A percentile compares a stretch with the other conserved stretches of the same genome.
These are phyloP conservation scores for Pseudoturritis turrita DNA, from an alignment of 345 rosid species.

Conservation along the genomic window DNA sequence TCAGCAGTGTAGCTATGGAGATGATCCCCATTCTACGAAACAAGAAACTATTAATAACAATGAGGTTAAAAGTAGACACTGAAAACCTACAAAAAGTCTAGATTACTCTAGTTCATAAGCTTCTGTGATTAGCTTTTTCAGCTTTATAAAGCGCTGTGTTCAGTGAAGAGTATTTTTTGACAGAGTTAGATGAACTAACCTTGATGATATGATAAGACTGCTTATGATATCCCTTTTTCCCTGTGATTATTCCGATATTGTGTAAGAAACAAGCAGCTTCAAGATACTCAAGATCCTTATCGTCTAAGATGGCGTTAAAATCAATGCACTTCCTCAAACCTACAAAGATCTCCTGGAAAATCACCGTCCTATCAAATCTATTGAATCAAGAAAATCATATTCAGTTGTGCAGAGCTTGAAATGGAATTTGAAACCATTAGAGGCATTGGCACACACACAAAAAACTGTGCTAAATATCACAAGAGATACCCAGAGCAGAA, in stretches of 20 bases:
- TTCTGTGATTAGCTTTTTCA: conserved; percentile 1
- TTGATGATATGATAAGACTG: conserved; percentile 55
- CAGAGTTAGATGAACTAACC: conserved; percentile 34
- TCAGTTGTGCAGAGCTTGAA: not conserved
- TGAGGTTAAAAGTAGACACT: not conserved
- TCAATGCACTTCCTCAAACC: conserved; percentile 47
- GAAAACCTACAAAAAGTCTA: not conserved
- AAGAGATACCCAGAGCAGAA: not conserved
- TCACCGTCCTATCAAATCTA: conserved; percentile 19
- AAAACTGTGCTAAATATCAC: not conserved
- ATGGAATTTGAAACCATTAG: not conserved
- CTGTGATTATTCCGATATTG: conserved; percentile 46
- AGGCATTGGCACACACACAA: not conserved
- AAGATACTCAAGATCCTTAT: conserved; percentile 60
- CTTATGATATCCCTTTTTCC: conserved; percentile 76
- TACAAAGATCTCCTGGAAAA: conserved; percentile 51
- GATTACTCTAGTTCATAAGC: not conserved
- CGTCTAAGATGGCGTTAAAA: conserved; percentile 30
- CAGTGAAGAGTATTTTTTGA: not conserved
- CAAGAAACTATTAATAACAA: conserved; percentile 12
- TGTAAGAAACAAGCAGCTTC: conserved; percentile 82
- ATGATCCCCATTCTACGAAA: conserved; percentile 50
- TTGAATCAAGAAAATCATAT: not conserved
- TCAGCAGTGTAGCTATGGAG: conserved; percentile 51
- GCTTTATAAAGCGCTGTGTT: not conserved